These are phyloP conservation scores for Pythium utonaiense DNA, from an alignment of 352 stramenopile genomes.

Conservation along the genomic window DNA sequence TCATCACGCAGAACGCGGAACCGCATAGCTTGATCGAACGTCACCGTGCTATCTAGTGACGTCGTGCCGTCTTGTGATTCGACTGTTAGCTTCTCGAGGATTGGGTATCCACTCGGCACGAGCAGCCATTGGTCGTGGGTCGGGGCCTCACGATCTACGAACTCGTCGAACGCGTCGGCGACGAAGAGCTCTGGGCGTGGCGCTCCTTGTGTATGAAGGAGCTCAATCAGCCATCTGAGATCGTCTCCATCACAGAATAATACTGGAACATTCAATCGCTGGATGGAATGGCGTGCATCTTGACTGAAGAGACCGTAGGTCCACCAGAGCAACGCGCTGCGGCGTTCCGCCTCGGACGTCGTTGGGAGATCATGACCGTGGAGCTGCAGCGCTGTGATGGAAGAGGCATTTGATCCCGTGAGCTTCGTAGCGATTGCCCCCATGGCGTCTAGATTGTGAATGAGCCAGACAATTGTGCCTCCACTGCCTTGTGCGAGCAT, in stretches of 20 bases:
- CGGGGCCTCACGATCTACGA: background rate
- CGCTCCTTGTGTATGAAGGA: background rate
- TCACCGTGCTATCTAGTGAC: no score
- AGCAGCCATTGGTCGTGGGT: background rate
- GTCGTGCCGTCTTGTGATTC: background rate
- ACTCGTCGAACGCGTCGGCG: background rate
- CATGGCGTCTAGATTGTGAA: no score
- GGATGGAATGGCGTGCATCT: background rate
- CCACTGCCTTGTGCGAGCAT: no score
- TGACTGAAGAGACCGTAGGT: conserved; percentile 4
- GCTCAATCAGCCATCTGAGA: background rate
- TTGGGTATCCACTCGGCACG: background rate
- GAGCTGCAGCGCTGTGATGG: background rate
- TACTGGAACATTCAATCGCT: background rate
- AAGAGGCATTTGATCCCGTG: background rate
- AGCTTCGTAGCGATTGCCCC: background rate
- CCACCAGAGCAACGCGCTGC: background rate
- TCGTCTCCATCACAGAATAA: background rate
- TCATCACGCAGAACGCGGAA: conserved; percentile 7
- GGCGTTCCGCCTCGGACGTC: background rate
- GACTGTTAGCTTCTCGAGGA: background rate
- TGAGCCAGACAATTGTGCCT: no score
- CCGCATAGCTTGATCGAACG: background rate
- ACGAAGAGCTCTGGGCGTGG: background rate
- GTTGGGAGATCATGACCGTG: background rate